Conservation (phyloP, 176 grass and related monocot species). For the Thinopyrum elongatum region DNA sequence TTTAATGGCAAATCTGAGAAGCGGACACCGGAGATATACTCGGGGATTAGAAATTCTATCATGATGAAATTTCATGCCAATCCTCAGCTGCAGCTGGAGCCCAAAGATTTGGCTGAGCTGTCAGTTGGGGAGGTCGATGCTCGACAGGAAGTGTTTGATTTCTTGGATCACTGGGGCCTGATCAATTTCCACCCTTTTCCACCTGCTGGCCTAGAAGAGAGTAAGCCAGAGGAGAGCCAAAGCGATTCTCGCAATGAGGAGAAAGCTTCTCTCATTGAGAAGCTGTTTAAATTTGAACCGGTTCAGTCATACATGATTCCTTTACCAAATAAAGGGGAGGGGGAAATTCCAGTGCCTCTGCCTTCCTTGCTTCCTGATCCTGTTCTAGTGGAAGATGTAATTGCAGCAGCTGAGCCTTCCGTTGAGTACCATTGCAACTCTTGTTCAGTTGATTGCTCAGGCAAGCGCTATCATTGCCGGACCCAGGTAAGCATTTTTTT, state of each 20-base stretch:
- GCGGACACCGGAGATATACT: conserved; percentile 74
- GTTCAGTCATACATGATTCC: conserved; percentile 60
- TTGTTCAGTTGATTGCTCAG: conserved; percentile 95
- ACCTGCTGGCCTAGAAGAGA: conserved; percentile 52
- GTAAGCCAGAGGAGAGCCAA: conserved; percentile 60
- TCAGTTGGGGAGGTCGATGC: conserved; percentile 64
- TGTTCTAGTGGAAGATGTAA: conserved; percentile 61
- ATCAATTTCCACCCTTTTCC: conserved; percentile 98
- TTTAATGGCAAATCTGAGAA: conserved; percentile 91
- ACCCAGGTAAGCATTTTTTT: conserved; percentile 67
- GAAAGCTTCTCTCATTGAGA: conserved; percentile 53
- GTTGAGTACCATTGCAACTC: conserved; percentile 99
- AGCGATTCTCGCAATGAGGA: conserved; percentile 33
- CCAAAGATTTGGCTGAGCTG: conserved; percentile 77
- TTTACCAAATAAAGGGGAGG: conserved; percentile 69
- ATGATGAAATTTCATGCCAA: conserved; percentile 89
- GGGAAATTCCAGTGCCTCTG: conserved; percentile 38
- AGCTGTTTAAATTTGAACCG: conserved; percentile 85
- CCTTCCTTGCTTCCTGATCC: conserved; percentile 68
- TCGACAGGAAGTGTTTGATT: conserved; percentile 76
- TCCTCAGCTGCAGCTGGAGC: conserved; percentile 70
- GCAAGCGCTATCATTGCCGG: conserved; percentile 86
- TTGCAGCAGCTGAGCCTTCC: conserved; percentile 67
- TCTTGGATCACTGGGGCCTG: conserved; percentile 95
- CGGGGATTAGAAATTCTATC: conserved; percentile 86